A percentile compares a stretch with the other conserved stretches of the same genome.
Conservation (phyloP, 2,329 filamentous ascomycete species). For the Tolypocladium amazonense region DNA sequence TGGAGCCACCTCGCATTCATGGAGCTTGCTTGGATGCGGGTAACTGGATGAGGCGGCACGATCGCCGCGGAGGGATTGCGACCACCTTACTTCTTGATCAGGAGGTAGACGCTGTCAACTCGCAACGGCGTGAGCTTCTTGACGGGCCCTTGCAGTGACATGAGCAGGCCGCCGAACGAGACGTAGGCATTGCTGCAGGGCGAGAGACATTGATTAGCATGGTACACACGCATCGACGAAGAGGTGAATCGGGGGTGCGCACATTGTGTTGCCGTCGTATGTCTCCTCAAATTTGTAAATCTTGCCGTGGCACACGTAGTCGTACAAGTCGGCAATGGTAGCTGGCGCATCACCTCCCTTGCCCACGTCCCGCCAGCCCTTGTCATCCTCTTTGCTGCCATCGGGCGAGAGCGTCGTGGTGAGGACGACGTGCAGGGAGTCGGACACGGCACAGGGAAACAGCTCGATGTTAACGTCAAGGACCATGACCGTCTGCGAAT, state of each 20-base stretch:
- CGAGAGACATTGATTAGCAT: not conserved
- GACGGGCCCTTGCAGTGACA: conserved; percentile 87
- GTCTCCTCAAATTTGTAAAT: conserved; percentile 82
- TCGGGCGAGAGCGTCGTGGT: conserved; percentile 81
- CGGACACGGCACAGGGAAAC: conserved; percentile 65
- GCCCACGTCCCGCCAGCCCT: conserved; percentile 70
- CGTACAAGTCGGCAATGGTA: conserved; percentile 66
- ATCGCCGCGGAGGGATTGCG: not conserved
- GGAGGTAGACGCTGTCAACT: conserved; percentile 87
- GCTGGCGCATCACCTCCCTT: conserved; percentile 42
- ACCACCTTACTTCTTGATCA: conserved; percentile 63
- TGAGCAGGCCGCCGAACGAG: conserved; percentile 84
- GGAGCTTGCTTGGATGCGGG: not conserved
- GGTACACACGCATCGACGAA: not conserved
- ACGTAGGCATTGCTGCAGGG: conserved; percentile 73
- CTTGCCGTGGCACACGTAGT: conserved; percentile 84
- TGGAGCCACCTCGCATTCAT: not conserved
- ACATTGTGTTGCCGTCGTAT: conserved; percentile 75
- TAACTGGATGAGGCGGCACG: not conserved
- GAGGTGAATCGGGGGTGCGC: conserved; percentile 2
- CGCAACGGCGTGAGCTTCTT: conserved; percentile 88
- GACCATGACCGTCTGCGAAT: conserved; percentile 64
- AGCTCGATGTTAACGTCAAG: conserved; percentile 94
- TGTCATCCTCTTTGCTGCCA: conserved; percentile 65
- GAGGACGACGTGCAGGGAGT: conserved; percentile 70